Percentiles rank a stretch among this genome's conserved stretches.
These are phyloP conservation scores for Poa pratensis DNA, from an alignment of 176 grass and related monocot species.

Conservation along the genomic window DNA sequence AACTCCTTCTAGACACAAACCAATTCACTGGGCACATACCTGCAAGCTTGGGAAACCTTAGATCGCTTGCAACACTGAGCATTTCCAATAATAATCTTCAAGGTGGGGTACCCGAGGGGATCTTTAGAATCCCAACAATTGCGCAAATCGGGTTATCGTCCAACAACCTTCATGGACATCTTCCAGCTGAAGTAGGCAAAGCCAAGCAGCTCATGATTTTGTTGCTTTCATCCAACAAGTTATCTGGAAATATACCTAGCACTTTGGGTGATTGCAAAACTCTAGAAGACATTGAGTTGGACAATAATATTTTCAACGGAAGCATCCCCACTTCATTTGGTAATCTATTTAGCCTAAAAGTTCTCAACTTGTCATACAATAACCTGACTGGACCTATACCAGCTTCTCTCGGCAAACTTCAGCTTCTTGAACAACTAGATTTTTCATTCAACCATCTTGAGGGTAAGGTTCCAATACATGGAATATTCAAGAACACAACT, in stretches of 20 bases:
- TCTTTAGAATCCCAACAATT: constrained; percentile 32
- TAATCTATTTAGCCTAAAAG: not conserved
- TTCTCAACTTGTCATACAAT: constrained; percentile 31
- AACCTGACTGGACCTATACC: constrained; percentile 17
- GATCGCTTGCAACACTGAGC: not conserved
- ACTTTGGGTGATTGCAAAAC: constrained; percentile 30
- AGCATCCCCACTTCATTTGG: not conserved
- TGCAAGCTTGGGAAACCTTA: not conserved
- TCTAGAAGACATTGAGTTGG: constrained; percentile 33
- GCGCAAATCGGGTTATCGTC: not conserved
- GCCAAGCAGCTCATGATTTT: constrained; percentile 35
- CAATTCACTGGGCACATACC: not conserved
- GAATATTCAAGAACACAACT: constrained; percentile 20
- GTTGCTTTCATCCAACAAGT: constrained; percentile 35
- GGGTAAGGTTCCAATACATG: constrained; percentile 7
- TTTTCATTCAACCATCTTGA: constrained; percentile 31
- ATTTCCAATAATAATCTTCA: constrained; percentile 26
- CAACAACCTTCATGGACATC: not conserved
- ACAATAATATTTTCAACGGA: constrained; percentile 3
- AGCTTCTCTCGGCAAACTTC: constrained; percentile 22
- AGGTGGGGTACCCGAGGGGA: constrained; percentile 3
- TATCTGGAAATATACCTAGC: constrained; percentile 22
- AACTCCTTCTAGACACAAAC: constrained; percentile 5
- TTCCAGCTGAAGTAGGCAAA: not conserved
- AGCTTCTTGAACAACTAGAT: constrained; percentile 32